Evolutionary conservation across 2,329 filamentous ascomycete species (phyloP).

Genomic region (Aspergillus awamori): DNA sequence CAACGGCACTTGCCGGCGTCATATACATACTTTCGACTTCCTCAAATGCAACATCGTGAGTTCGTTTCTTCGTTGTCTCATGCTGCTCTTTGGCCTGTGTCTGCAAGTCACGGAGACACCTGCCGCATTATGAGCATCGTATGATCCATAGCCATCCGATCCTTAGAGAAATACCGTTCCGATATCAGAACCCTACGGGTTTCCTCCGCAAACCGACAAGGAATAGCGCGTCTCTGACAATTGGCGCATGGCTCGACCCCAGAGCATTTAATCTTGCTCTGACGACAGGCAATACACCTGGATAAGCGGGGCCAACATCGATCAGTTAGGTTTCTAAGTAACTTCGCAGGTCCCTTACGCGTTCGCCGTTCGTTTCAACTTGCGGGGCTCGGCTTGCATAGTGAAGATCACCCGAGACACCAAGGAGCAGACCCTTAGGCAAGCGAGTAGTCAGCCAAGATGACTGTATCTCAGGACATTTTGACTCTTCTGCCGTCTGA

Average conservation of each 20-base stretch:
- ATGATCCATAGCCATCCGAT: neutral
- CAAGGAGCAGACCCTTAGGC: neutral
- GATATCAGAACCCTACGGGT: constrained; percentile 34
- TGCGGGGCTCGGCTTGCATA: constrained; percentile 12
- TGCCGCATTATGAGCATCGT: constrained; percentile 5
- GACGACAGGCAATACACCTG: constrained; percentile 37
- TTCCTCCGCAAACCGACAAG: constrained; percentile 36
- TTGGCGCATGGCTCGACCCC: constrained; percentile 41
- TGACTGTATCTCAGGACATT: neutral
- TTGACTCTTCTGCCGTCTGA: too few relatives aligned
- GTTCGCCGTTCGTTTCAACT: constrained; percentile 12
- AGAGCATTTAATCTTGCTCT: constrained; percentile 48
- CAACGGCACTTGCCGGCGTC: neutral
- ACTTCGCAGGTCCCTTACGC: constrained; percentile 11
- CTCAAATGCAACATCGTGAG: constrained; percentile 29
- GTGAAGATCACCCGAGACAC: neutral
- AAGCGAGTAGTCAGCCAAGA: neutral
- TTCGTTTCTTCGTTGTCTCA: constrained; percentile 31
- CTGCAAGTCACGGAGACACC: constrained; percentile 23
- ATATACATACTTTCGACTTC: neutral
- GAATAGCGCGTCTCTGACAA: constrained; percentile 25
- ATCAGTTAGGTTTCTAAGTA: neutral
- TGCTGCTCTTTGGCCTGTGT: constrained; percentile 31
- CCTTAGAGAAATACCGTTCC: constrained; percentile 30
- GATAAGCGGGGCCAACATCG: neutral